Evolutionary conservation across 2,329 filamentous ascomycete species (phyloP), one percentile per base, ranked within the genome.

Genomic region (Cephalotrichum gorgonifer): DNA sequence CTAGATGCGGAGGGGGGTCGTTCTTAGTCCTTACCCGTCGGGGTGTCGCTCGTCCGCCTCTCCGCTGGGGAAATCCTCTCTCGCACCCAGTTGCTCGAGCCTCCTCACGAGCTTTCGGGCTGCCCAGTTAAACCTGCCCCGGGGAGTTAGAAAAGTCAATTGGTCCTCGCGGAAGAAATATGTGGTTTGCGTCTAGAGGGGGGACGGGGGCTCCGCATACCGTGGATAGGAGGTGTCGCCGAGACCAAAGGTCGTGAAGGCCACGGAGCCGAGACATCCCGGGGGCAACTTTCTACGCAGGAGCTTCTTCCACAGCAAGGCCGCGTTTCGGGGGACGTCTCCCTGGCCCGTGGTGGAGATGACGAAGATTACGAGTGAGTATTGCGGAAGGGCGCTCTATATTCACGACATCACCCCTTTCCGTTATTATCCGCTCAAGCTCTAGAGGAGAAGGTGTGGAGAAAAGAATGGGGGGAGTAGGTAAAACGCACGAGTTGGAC

Each of bases 101-200:
- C 93, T 81, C 57, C 89, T 91, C 58, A 89, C 81, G 43, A 98
- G 73, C 66, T 96, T 95, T 45, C 89, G 79, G 43, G 86, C 86
- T 17, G 91, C 89, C 80, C 88, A 95, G 68, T 98, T 98, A 66
- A 88, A 95, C 59, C 86, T 91, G 52, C 97, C 97, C n/a, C n/a
- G n/a, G n/a, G n/a, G n/a, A n/a, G n/a, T n/a, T n/a, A n/a, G n/a
- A n/a, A 2, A 89, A 95, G 60, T 86, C 95, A 65, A n/a, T n/a
- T n/a, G n/a, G n/a, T n/a, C n/a, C n/a, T n/a, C n/a, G n/a, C n/a
- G n/a, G n/a, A n/a, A n/a, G n/a, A n/a, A n/a, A n/a, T n/a, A n/a
- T n/a, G n/a, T n/a, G n/a, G n/a, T n/a, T n/a, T n/a, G n/a, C n/a
- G n/a, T 98, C 91, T 1, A 93, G 93, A 1, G 97, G 75, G 1